Percentiles rank a stretch among this genome's conserved stretches.
Evolutionary conservation across 805 yeast species (phyloP).

Genomic region (Wickerhamiella lipophila): DNA sequence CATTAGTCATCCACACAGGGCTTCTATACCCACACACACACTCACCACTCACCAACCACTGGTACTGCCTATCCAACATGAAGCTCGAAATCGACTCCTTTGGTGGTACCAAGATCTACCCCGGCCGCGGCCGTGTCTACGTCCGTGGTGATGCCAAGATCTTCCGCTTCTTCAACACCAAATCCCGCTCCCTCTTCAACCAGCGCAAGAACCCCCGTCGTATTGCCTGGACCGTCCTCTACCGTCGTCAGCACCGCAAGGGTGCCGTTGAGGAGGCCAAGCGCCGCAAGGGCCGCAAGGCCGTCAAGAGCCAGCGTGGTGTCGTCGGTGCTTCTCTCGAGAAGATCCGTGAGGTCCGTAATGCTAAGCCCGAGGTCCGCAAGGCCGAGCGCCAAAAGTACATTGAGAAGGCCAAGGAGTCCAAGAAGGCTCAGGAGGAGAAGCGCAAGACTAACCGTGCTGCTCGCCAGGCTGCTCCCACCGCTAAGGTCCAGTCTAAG

Average conservation of each 20-base stretch:
- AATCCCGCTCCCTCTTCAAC: constrained; percentile 93
- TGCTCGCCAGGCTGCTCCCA: constrained; percentile 96
- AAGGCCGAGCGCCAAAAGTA: constrained; percentile 94
- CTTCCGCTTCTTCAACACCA: constrained; percentile 98
- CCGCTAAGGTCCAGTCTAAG: constrained; percentile 92
- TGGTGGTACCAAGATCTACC: constrained; percentile 99
- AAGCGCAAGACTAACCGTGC: constrained; percentile 93
- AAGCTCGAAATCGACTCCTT: constrained; percentile 99
- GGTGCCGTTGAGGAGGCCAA: constrained; percentile 97
- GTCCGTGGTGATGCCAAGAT: constrained; percentile 99
- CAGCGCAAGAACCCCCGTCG: constrained; percentile 99
- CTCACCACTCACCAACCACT: constrained; percentile 10
- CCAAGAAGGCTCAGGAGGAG: constrained; percentile 76
- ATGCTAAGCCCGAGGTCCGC: constrained; percentile 92
- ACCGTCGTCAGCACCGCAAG: constrained; percentile 99
- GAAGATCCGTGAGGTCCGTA: constrained; percentile 94
- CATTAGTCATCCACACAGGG: background rate
- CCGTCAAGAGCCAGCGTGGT: constrained; percentile 98
- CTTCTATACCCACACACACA: background rate
- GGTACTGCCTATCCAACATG: constrained; percentile 38
- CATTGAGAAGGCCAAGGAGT: constrained; percentile 40
- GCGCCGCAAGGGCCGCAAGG: constrained; percentile 94
- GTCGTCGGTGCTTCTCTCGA: constrained; percentile 99
- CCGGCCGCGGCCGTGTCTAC: constrained; percentile 98
- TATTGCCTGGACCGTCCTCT: constrained; percentile 98